Conservation (phyloP, 176 grass and related monocot species). For the Alloteropsis semialata region DNA sequence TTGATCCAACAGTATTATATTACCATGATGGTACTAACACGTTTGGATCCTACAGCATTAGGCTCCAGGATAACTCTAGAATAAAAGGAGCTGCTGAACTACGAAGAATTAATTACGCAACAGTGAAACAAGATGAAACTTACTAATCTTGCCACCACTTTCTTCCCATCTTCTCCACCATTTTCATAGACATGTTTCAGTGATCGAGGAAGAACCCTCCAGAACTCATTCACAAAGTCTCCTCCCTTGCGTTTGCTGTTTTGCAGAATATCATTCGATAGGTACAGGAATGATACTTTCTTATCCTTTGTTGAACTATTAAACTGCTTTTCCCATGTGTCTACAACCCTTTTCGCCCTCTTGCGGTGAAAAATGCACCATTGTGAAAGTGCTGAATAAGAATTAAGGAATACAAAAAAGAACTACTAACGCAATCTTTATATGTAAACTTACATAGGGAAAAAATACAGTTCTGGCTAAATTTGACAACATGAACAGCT, state of each 20-base stretch:
- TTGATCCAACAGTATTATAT: not conserved
- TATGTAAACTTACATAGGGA: not conserved
- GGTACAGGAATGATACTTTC: constrained; percentile 80
- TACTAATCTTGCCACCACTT: constrained; percentile 91
- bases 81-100: not conserved
- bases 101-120: constrained; percentile 22
- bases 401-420: constrained; percentile 61
- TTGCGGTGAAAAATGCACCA: constrained; percentile 97
- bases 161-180: constrained; percentile 71
- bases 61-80: not conserved
- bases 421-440: not conserved
- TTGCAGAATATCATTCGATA: constrained; percentile 97
- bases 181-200: constrained; percentile 78
- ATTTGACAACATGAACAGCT: not conserved
- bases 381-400: constrained; percentile 72
- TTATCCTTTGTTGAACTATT: constrained; percentile 64
- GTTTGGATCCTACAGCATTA: not conserved
- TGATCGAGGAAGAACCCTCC: constrained; percentile 87
- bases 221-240: constrained; percentile 96
- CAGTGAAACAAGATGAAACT: constrained; percentile 31
- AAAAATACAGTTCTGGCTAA: not conserved
- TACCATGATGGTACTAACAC: constrained; percentile 18
- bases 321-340: constrained; percentile 92
- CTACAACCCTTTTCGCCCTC: constrained; percentile 85
- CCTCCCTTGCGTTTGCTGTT: constrained; percentile 95